Evolutionary conservation across 371 early-diverging fungal species (phyloP).

Genomic region (Mortierella sp.): DNA sequence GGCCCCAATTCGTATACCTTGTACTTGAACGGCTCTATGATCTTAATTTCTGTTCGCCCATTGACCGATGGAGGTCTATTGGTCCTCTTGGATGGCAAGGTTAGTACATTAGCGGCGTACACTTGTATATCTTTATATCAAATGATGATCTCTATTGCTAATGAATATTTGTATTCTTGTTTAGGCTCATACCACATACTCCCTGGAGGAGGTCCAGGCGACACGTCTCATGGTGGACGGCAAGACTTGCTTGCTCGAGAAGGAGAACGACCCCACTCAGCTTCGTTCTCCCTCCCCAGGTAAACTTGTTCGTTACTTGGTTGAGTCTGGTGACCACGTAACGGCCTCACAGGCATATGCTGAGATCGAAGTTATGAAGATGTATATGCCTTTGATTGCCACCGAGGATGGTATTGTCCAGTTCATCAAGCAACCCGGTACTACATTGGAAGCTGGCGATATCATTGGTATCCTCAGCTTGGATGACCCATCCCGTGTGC

Average conservation of each 20-base stretch:
- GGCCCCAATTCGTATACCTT: slow-evolving; percentile 87
- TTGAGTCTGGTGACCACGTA: slow-evolving; percentile 94
- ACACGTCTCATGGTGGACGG: slow-evolving; percentile 93
- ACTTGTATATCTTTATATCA: not conserved
- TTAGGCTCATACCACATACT: slow-evolving; percentile 88
- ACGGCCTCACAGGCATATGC: slow-evolving; percentile 93
- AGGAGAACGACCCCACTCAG: slow-evolving; percentile 96
- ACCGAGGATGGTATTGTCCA: slow-evolving; percentile 92
- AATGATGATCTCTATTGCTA: not conserved
- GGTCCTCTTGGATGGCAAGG: slow-evolving; percentile 88
- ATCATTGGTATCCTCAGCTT: slow-evolving; percentile 92
- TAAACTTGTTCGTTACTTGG: slow-evolving; percentile 92
- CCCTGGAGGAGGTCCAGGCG: slow-evolving; percentile 90
- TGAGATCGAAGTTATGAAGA: slow-evolving; percentile 99
- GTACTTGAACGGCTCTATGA: slow-evolving; percentile 85
- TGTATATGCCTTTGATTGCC: slow-evolving; percentile 97
- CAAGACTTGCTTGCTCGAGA: slow-evolving; percentile 92
- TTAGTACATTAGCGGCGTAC: slow-evolving; percentile 16
- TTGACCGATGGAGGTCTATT: slow-evolving; percentile 95
- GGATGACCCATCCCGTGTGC: slow-evolving; percentile 94
- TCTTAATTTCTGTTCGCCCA: slow-evolving; percentile 83
- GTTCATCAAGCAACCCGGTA: slow-evolving; percentile 92
- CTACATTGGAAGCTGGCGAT: slow-evolving; percentile 90
- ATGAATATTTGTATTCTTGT: not conserved
- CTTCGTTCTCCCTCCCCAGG: slow-evolving; percentile 97